phyloP scores from a whole-genome alignment of 768 basidiomycete species.

The Lentinula raphanica region DNA sequence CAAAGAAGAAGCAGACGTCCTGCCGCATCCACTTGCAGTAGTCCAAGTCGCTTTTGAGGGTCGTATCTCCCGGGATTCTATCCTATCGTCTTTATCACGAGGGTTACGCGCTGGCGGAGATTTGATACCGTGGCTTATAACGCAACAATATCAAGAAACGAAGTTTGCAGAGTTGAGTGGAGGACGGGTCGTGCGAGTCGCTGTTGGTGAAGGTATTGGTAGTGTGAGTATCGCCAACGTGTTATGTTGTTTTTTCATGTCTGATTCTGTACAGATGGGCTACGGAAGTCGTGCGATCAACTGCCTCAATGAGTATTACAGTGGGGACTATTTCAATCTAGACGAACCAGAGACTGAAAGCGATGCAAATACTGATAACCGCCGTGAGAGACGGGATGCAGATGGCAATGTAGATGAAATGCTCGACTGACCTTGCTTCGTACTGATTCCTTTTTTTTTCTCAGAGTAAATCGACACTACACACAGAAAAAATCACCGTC shows the following conservation, averaged over 20 bases:
- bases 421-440: background rate
- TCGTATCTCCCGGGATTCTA: constrained; percentile 76
- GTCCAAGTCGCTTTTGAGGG: constrained; percentile 96
- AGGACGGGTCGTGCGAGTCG: constrained; percentile 86
- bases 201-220: constrained; percentile 93
- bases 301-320: constrained; percentile 85
- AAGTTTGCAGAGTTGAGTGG: constrained; percentile 91
- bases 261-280: constrained; percentile 98
- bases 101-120: constrained; percentile 89
- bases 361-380: background rate
- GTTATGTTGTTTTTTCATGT: too few relatives aligned
- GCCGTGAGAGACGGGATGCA: background rate
- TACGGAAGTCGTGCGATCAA: constrained; percentile 89
- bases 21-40: constrained; percentile 94
- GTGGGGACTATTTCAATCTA: constrained; percentile 85
- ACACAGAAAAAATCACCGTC: constrained; percentile 74
- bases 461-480: constrained; percentile 33
- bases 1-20: constrained; percentile 28
- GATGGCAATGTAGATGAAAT: constrained; percentile 27
- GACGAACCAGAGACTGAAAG: constrained; percentile 59
- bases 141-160: constrained; percentile 93
- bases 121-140: constrained; percentile 95
- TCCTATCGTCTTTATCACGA: constrained; percentile 80
- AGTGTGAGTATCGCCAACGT: constrained; percentile 50
- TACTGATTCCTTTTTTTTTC: constrained; percentile 22